phyloP scores from a whole-genome alignment of 306 rosid genomes.

The Citrullus colocynthis region DNA sequence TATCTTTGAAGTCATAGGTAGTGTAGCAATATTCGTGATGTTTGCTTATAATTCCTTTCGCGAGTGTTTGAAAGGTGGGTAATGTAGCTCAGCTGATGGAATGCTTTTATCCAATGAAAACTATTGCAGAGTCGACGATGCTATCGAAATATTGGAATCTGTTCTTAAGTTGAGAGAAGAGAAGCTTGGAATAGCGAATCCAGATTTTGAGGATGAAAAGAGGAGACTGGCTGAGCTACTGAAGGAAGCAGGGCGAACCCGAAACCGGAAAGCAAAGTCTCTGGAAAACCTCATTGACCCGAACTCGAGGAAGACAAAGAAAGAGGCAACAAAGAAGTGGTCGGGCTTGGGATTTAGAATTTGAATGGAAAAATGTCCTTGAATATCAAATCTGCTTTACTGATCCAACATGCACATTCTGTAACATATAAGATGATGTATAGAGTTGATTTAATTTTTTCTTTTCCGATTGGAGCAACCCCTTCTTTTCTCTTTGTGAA shows the following conservation, averaged over 20 bases:
- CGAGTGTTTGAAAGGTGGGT: background rate
- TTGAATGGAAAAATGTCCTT: conserved; percentile 22
- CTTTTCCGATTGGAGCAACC: conserved; percentile 41
- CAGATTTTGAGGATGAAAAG: conserved; percentile 93
- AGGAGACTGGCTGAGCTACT: conserved; percentile 75
- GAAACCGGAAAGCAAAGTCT: conserved; percentile 87
- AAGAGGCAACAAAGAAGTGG: conserved; percentile 85
- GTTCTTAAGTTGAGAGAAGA: conserved; percentile 79
- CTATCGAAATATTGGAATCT: conserved; percentile 84
- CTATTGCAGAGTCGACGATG: conserved; percentile 81
- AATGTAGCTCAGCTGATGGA: background rate
- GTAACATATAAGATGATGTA: conserved; percentile 92
- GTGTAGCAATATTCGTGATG: background rate
- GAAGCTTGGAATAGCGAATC: conserved; percentile 91
- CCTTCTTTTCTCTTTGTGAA: conserved; percentile 34
- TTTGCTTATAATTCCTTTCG: background rate
- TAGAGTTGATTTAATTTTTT: conserved; percentile 36
- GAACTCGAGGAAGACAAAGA: conserved; percentile 82
- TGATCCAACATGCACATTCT: conserved; percentile 37
- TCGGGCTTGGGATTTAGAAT: conserved; percentile 88
- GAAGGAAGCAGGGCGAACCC: conserved; percentile 94
- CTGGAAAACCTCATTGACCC: conserved; percentile 93
- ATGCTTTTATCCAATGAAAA: background rate
- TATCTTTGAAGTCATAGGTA: background rate
- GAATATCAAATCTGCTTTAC: conserved; percentile 11